Evolutionary conservation across 805 yeast species (phyloP).

Genomic region (Wickerhamiella hasegawae): DNA sequence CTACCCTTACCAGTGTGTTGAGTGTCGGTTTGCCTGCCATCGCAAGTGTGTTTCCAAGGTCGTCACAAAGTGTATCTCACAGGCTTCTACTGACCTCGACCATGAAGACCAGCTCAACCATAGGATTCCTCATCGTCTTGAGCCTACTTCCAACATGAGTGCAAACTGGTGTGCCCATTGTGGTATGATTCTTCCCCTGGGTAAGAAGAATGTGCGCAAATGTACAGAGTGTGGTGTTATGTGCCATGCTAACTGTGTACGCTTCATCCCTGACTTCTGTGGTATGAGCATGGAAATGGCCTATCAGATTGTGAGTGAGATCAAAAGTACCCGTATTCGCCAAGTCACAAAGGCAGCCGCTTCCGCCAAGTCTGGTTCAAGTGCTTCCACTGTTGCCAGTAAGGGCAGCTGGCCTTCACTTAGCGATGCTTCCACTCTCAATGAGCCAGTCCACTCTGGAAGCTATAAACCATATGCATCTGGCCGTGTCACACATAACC

Average conservation of each 20-base stretch:
- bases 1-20: constrained; percentile 67
- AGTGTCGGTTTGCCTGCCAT: constrained; percentile 63
- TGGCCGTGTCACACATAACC: not conserved
- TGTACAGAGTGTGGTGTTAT: constrained; percentile 82
- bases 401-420: no score
- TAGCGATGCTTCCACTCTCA: no score
- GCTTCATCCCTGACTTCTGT: constrained; percentile 93
- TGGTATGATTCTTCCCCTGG: constrained; percentile 93
- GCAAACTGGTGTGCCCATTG: constrained; percentile 99
- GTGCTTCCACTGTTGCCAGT: no score
- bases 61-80: constrained; percentile 63
- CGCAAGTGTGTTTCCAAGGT: constrained; percentile 65
- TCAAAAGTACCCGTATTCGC: constrained; percentile 41
- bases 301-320: constrained; percentile 69
- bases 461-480: not conserved
- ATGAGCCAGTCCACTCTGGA: no score
- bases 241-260: constrained; percentile 88
- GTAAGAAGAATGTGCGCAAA: constrained; percentile 79
- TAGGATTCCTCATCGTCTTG: constrained; percentile 93
- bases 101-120: constrained; percentile 77
- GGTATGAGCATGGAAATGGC: constrained; percentile 98
- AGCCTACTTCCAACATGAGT: constrained; percentile 79
- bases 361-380: not conserved
- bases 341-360: constrained; percentile 17
- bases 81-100: constrained; percentile 36